phyloP scores from a whole-genome alignment of 2,329 filamentous ascomycete species.

The Ophiognomonia clavigignenti-juglandacearum region DNA sequence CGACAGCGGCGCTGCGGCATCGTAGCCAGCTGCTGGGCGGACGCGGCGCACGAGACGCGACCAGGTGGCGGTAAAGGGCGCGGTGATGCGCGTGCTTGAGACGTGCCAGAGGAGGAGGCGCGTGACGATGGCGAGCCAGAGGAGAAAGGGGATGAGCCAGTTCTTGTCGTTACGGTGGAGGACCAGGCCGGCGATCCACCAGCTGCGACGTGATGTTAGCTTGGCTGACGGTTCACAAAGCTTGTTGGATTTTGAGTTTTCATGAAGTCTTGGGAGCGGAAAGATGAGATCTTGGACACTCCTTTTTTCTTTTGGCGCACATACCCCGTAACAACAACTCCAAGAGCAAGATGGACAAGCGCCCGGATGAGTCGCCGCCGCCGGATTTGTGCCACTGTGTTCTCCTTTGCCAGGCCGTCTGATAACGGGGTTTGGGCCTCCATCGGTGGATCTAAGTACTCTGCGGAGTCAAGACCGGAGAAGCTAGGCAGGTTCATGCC shows the following conservation, averaged over 20 bases:
- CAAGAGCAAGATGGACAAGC: neutral
- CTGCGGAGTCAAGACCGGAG: no score
- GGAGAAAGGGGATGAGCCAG: slow-evolving; percentile 79
- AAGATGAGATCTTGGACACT: neutral
- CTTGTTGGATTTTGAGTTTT: neutral
- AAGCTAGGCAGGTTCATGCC: no score
- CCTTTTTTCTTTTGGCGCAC: no score
- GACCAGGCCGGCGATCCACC: slow-evolving; percentile 74
- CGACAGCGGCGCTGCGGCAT: no score
- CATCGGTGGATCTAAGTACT: no score
- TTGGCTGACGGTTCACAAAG: neutral
- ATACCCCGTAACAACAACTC: slow-evolving; percentile 3
- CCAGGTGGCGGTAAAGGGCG: slow-evolving; percentile 65
- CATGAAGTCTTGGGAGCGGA: neutral
- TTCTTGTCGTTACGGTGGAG: slow-evolving; percentile 68
- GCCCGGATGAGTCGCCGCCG: neutral
- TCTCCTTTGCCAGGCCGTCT: no score
- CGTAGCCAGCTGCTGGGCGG: slow-evolving; percentile 51
- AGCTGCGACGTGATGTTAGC: slow-evolving; percentile 33
- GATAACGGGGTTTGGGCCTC: no score
- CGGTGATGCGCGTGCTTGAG: slow-evolving; percentile 60
- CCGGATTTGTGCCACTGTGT: slow-evolving; percentile 1
- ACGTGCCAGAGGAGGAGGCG: slow-evolving; percentile 72
- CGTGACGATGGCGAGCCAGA: slow-evolving; percentile 71
- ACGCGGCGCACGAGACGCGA: slow-evolving; percentile 53